Conservation (phyloP, 78 protist species). For the Blattamonas nauphoetae region DNA sequence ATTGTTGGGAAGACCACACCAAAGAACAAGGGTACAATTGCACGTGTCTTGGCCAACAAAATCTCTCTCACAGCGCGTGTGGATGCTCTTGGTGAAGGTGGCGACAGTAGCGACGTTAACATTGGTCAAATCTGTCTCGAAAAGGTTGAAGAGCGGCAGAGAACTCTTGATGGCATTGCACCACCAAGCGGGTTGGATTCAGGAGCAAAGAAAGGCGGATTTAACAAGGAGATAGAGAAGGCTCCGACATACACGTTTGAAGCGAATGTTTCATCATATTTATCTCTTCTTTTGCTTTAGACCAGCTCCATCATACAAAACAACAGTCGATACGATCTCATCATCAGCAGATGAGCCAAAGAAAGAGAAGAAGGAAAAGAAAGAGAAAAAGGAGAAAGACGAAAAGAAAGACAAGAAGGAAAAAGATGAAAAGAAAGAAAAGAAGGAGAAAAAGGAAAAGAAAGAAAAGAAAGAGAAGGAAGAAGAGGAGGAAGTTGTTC, state of each 20-base stretch:
- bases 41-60: slow-evolving; percentile 91
- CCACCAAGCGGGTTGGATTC: background rate
- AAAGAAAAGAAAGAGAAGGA: background rate
- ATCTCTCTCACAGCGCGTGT: slow-evolving; percentile 80
- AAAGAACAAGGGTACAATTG: slow-evolving; percentile 89
- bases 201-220: background rate
- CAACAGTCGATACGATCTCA: too few species aligned
- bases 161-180: background rate
- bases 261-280: too few species aligned
- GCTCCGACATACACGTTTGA: background rate
- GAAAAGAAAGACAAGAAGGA: background rate
- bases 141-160: background rate
- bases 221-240: background rate
- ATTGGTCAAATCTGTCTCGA: background rate
- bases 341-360: background rate
- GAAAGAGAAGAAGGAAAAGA: background rate
- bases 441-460: background rate
- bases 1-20: slow-evolving; percentile 81
- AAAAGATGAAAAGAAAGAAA: background rate
- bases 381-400: background rate
- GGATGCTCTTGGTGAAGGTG: slow-evolving; percentile 84
- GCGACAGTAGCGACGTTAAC: background rate
- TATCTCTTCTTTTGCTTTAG: too few species aligned
- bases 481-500: background rate
- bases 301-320: too few species aligned